Conservation (phyloP, 2,329 filamentous ascomycete species). For the Chaetomium olivaceum region DNA sequence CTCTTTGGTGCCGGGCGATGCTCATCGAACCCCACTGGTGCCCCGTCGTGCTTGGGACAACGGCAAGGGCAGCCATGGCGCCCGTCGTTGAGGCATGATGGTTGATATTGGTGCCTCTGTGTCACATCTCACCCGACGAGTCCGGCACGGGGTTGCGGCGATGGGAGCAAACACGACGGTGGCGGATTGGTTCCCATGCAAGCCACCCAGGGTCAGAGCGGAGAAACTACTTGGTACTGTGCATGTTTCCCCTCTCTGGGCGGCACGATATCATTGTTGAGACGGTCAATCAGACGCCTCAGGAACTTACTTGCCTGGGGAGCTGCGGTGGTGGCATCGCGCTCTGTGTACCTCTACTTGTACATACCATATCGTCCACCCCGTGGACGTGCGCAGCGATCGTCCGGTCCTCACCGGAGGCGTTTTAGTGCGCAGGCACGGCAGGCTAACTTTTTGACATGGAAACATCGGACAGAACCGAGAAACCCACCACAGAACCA, state of each 20-base stretch:
- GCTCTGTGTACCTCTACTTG: not conserved
- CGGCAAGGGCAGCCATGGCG: not conserved
- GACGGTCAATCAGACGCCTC: slow-evolving; percentile 16
- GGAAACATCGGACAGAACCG: slow-evolving; percentile 5
- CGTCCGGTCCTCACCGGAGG: slow-evolving; percentile 5
- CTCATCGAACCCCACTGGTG: slow-evolving; percentile 1
- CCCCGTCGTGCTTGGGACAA: not conserved
- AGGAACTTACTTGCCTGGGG: not conserved
- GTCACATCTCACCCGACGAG: slow-evolving; percentile 3
- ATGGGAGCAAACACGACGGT: not conserved
- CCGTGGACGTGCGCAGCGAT: slow-evolving; percentile 2
- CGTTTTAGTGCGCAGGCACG: slow-evolving; percentile 4
- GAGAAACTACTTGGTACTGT: not conserved
- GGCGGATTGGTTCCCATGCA: slow-evolving; percentile 8
- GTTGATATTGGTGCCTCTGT: slow-evolving; percentile 13
- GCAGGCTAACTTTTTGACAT: not conserved
- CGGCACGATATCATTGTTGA: not conserved
- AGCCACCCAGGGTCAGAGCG: slow-evolving; percentile 7
- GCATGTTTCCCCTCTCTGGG: not conserved
- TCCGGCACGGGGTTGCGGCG: not conserved
- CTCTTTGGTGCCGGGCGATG: not conserved
- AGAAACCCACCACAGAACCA: slow-evolving; percentile 9
- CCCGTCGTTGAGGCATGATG: slow-evolving; percentile 9
- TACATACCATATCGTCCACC: not conserved
- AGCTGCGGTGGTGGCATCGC: not conserved